Evolutionary conservation across 768 basidiomycete species (phyloP).

Genomic region (Trametes coccinea): DNA sequence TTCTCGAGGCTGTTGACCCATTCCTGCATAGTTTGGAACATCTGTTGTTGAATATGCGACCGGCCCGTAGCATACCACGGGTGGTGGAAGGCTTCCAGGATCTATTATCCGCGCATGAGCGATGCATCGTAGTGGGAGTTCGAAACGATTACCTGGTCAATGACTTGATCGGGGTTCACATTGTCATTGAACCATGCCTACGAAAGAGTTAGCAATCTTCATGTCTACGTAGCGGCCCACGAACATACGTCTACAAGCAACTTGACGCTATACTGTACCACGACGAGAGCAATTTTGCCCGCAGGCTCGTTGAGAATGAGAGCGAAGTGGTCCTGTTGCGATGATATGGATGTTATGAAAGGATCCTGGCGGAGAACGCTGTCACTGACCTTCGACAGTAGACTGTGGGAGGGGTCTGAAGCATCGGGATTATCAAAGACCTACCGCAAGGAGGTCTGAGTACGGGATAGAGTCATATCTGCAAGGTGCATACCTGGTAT

Average conservation of each 20-base stretch:
- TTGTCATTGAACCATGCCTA: conserved; percentile 54
- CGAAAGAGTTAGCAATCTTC: background rate
- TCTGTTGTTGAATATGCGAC: conserved; percentile 56
- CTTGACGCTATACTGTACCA: conserved; percentile 63
- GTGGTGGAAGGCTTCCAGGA: conserved; percentile 69
- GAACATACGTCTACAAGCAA: conserved; percentile 51
- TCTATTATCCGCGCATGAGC: conserved; percentile 28
- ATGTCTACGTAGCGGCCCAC: background rate
- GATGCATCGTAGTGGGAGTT: background rate
- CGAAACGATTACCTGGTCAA: conserved; percentile 39
- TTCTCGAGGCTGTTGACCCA: conserved; percentile 56
- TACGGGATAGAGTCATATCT: background rate
- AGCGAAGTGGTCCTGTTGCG: conserved; percentile 62
- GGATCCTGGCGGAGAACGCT: no score
- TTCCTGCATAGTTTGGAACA: conserved; percentile 56
- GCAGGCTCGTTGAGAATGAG: conserved; percentile 75
- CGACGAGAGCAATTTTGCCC: conserved; percentile 67
- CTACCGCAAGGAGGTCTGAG: conserved; percentile 29
- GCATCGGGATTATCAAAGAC: conserved; percentile 68
- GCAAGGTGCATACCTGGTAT: conserved; percentile 45
- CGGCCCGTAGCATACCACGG: conserved; percentile 60
- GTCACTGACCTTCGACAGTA: conserved; percentile 58
- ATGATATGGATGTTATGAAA: no score
- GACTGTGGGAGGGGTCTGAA: conserved; percentile 72
- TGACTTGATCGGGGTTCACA: conserved; percentile 44